Evolutionary conservation across 2,329 filamentous ascomycete species (phyloP).

Genomic region (Dendrostoma leiphaemia): DNA sequence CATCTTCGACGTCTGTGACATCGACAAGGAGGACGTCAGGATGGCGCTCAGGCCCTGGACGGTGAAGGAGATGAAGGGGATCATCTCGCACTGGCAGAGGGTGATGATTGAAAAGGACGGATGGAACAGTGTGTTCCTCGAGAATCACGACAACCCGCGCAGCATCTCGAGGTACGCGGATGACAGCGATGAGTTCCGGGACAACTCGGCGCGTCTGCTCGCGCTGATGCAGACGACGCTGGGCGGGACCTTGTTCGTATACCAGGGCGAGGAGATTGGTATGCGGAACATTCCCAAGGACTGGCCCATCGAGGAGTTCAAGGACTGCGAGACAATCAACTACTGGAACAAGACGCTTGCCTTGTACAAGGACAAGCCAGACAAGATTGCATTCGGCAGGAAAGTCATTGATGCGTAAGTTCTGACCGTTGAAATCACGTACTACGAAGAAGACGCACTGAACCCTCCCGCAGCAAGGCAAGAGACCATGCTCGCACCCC

Average conservation of each 20-base stretch:
- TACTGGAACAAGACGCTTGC: slow-evolving; percentile 40
- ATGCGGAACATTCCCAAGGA: slow-evolving; percentile 61
- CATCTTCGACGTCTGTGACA: slow-evolving; percentile 59
- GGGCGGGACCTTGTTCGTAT: slow-evolving; percentile 64
- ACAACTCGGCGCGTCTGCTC: slow-evolving; percentile 56
- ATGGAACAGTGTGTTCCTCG: slow-evolving; percentile 65
- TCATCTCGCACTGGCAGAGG: slow-evolving; percentile 56
- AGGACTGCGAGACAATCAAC: slow-evolving; percentile 62
- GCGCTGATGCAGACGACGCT: slow-evolving; percentile 56
- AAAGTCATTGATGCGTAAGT: slow-evolving; percentile 14
- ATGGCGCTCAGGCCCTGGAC: slow-evolving; percentile 34
- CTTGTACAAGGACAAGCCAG: slow-evolving; percentile 8
- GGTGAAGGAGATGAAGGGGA: slow-evolving; percentile 49
- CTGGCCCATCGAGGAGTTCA: slow-evolving; percentile 65
- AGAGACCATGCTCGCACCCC: slow-evolving; percentile 71
- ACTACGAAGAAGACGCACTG: neutral
- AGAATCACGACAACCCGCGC: slow-evolving; percentile 65
- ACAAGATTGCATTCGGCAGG: slow-evolving; percentile 6
- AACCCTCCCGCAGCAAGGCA: slow-evolving; percentile 20
- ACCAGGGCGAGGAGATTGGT: slow-evolving; percentile 68
- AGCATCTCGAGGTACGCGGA: slow-evolving; percentile 55
- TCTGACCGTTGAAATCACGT: too few relatives aligned
- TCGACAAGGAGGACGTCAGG: slow-evolving; percentile 14
- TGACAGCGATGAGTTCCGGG: slow-evolving; percentile 47
- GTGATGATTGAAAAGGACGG: slow-evolving; percentile 59